phyloP scores from a whole-genome alignment of 1,139 yeast species.

The Wickerhamiella infanticola region DNA sequence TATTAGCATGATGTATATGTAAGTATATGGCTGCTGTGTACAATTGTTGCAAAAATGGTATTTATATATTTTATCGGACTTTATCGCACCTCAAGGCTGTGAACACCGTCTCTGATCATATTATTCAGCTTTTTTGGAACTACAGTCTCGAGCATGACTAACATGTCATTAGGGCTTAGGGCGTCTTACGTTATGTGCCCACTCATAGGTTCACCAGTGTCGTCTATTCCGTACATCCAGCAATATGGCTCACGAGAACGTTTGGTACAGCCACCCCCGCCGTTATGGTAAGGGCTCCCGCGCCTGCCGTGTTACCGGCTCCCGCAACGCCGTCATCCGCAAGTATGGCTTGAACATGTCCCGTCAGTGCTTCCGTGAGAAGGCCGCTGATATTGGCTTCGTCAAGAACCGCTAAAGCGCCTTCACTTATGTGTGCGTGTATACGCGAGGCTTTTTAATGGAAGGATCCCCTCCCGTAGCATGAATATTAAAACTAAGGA shows the following conservation, averaged over 20 bases:
- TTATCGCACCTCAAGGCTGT: too few relatives aligned
- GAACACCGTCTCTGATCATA: too few relatives aligned
- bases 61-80: too few relatives aligned
- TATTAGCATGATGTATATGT: too few relatives aligned
- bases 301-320: conserved; percentile 78
- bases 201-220: not conserved
- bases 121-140: too few relatives aligned
- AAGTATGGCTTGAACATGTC: conserved; percentile 99
- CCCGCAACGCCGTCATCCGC: conserved; percentile 99
- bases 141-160: too few relatives aligned
- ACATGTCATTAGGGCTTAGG: not conserved
- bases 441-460: not conserved
- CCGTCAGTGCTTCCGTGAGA: conserved; percentile 99
- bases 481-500: not conserved
- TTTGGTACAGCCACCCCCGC: conserved; percentile 99
- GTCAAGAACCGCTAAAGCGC: conserved; percentile 79
- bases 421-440: not conserved
- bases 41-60: too few relatives aligned
- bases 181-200: not conserved
- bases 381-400: conserved; percentile 98
- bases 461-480: not conserved
- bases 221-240: not conserved
- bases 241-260: conserved; percentile 99
- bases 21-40: too few relatives aligned
- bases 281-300: conserved; percentile 99